Percentiles rank a stretch among this genome's conserved stretches.
These are phyloP conservation scores for Cystofilobasidium macerans DNA, from an alignment of 768 basidiomycete genomes.

Conservation along the genomic window DNA sequence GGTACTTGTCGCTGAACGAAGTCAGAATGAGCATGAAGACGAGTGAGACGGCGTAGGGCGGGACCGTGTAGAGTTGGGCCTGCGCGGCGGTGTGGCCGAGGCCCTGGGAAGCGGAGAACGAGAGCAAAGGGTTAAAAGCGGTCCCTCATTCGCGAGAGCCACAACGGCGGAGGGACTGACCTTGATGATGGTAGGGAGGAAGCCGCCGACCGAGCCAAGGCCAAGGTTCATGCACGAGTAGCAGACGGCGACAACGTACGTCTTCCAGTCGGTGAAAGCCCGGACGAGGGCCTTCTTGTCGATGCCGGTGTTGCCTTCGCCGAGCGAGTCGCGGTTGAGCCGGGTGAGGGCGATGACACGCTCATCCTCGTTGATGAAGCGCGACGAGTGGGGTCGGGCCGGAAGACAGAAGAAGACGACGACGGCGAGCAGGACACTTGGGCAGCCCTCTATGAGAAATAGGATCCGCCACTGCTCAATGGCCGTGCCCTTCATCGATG, in stretches of 20 bases:
- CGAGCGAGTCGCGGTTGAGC: conserved; percentile 28
- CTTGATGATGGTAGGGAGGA: conserved; percentile 42
- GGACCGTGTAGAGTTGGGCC: conserved; percentile 39
- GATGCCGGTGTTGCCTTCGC: conserved; percentile 3
- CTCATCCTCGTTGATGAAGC: conserved; percentile 39
- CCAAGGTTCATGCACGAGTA: conserved; percentile 38
- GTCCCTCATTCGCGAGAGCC: too few relatives aligned
- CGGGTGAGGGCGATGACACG: conserved; percentile 37
- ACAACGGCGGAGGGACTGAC: too few relatives aligned
- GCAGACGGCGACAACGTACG: conserved; percentile 32
- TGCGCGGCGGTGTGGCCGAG: conserved; percentile 28
- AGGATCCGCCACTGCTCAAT: conserved; percentile 34
- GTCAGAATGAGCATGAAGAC: conserved; percentile 28
- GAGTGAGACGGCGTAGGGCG: conserved; percentile 38
- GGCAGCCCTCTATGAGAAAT: conserved; percentile 41
- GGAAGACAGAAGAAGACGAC: conserved; percentile 41
- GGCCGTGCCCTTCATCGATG: conserved; percentile 30
- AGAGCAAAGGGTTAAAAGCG: not conserved
- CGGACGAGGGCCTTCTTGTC: conserved; percentile 31
- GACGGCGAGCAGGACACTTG: conserved; percentile 38
- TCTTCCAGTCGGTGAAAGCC: conserved; percentile 39
- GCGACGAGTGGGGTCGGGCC: conserved; percentile 36
- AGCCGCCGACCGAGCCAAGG: conserved; percentile 32
- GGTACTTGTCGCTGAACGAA: conserved; percentile 23
- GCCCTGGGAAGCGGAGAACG: not conserved